A percentile compares a stretch with the other conserved stretches of the same genome.
Evolutionary conservation across 768 basidiomycete species (phyloP).

Genomic region (Lentinula aciculospora): DNA sequence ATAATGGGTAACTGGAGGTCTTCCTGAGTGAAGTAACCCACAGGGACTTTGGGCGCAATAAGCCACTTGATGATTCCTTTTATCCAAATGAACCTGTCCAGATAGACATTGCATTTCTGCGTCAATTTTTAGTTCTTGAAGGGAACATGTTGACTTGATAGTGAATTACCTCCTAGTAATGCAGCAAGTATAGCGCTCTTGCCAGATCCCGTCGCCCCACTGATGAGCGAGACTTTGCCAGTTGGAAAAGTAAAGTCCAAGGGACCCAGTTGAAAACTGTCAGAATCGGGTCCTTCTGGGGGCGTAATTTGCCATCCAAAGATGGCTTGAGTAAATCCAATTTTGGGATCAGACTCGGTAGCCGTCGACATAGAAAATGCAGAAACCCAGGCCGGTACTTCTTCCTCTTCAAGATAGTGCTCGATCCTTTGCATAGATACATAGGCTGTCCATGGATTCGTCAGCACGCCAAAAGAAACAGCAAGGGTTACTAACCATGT

Average conservation of each 20-base stretch:
- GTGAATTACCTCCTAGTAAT: slow-evolving; percentile 54
- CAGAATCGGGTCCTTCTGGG: slow-evolving; percentile 18
- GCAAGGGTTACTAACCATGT: slow-evolving; percentile 35
- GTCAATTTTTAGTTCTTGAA: neutral
- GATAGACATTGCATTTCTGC: slow-evolving; percentile 55
- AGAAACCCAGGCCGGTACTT: slow-evolving; percentile 77
- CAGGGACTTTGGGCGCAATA: slow-evolving; percentile 68
- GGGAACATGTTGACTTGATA: slow-evolving; percentile 1
- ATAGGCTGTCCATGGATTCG: slow-evolving; percentile 36
- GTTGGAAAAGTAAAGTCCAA: slow-evolving; percentile 53
- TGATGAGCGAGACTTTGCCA: slow-evolving; percentile 54
- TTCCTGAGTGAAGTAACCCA: too few relatives aligned
- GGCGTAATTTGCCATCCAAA: slow-evolving; percentile 52
- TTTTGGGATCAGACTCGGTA: slow-evolving; percentile 17
- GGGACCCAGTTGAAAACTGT: slow-evolving; percentile 51
- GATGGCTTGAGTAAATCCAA: slow-evolving; percentile 49
- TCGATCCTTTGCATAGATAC: slow-evolving; percentile 83
- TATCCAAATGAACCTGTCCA: slow-evolving; percentile 50
- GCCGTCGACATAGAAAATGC: slow-evolving; percentile 38
- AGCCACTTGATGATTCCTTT: slow-evolving; percentile 55
- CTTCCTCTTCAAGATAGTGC: slow-evolving; percentile 62
- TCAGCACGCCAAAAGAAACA: slow-evolving; percentile 7
- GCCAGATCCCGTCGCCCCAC: slow-evolving; percentile 63
- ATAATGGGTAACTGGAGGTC: slow-evolving; percentile 10
- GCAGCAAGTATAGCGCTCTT: slow-evolving; percentile 62